Percentiles rank a stretch among this genome's conserved stretches.
Evolutionary conservation across 2,329 filamentous ascomycete species (phyloP).

Genomic region (Penicillium sp.): DNA sequence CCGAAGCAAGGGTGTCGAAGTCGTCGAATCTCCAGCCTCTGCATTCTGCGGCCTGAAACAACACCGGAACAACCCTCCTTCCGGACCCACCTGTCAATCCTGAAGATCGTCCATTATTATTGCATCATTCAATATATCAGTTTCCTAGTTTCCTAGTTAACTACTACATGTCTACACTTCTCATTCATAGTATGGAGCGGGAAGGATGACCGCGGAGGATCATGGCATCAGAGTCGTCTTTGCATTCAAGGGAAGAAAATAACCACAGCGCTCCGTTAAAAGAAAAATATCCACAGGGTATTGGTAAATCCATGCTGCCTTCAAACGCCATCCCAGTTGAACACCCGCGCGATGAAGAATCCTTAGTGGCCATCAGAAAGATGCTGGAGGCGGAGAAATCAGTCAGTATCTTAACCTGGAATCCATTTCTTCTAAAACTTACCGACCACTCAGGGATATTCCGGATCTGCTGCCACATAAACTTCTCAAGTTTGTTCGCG

Average conservation of each 20-base stretch:
- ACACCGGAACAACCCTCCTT: constrained; percentile 27
- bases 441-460: constrained; percentile 89
- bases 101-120: constrained; percentile 10
- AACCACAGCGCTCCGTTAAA: constrained; percentile 12
- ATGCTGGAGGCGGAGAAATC: constrained; percentile 31
- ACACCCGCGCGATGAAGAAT: constrained; percentile 9
- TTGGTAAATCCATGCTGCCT: constrained; percentile 12
- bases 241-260: too few relatives aligned
- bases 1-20: constrained; percentile 13
- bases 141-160: too few relatives aligned
- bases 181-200: too few relatives aligned
- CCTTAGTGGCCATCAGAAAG: constrained; percentile 38
- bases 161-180: too few relatives aligned
- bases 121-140: constrained; percentile 15
- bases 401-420: constrained; percentile 10
- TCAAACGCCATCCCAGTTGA: constrained; percentile 19
- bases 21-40: constrained; percentile 14
- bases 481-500: constrained; percentile 88
- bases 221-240: constrained; percentile 8
- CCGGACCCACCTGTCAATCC: constrained; percentile 26
- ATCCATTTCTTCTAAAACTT: constrained; percentile 22
- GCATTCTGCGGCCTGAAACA: constrained; percentile 18
- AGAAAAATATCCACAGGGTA: constrained; percentile 23
- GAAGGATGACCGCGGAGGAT: too few relatives aligned
- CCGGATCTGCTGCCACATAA: constrained; percentile 90